Evolutionary conservation across 192 early-diverging fungal species (phyloP), one percentile per base, ranked within the genome.

Genomic region (Mortierella hygrophila): DNA sequence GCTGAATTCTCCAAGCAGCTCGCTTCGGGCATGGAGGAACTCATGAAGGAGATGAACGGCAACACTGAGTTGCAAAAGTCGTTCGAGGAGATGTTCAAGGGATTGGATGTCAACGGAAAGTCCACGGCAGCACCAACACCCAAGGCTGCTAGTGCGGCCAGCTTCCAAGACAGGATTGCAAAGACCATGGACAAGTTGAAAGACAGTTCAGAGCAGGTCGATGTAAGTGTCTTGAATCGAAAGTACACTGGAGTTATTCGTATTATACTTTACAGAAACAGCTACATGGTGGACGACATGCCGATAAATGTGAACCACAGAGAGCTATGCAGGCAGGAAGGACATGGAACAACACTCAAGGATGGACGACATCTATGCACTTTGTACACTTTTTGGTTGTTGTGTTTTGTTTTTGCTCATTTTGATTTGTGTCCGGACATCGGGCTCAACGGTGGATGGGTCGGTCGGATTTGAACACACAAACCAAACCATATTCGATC

Each of bases 121-220:
- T 72, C 75, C 7, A 82, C 70, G 11, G 42, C 49, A 21, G 70
- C 77, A 52, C 57, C 38, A 63, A 73, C 72, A n/a, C n/a, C 77
- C 42, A 85, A 73, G 55, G 57, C 26, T 75, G 71, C 72, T 20
- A 37, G 60, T 69, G 52, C 40, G 26, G 72, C 79, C 29, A 91
- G 92, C 65, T 99, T 99, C 92, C 97, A 98, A 82, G 94, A 97
- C 77, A 94, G 92, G 52, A 97, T 99, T 78, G 93, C 94, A 63
- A 92, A 96, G 63, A 99, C 98, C 18, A 94, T 99, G 92, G 93
- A 93, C 78, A 97, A 97, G 75, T 87, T 99, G 18, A 95, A 96
- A 80, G 93, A 94, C 77, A 97, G 96, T 76, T 95, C 95, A 4
- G 93, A 96, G 11, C 92, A 94, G 76, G 96, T 96, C 15, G 94